phyloP scores from a whole-genome alignment of 306 rosid species.

The Gleditsia sinensis region DNA sequence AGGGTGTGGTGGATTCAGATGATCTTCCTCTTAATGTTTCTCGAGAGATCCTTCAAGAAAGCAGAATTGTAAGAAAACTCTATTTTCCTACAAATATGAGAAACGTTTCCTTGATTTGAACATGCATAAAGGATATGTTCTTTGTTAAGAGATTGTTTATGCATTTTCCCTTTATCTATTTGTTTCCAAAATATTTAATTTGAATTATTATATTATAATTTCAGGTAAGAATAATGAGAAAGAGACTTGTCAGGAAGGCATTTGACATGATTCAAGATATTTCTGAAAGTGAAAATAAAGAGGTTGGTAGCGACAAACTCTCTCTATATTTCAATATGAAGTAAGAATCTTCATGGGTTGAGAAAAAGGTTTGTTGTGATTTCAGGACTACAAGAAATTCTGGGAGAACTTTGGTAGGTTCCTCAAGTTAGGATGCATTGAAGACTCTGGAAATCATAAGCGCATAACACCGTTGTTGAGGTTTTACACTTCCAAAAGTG shows the following conservation, averaged over 20 bases:
- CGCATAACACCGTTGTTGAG: conserved; percentile 91
- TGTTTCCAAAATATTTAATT: background rate
- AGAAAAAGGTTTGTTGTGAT: conserved; percentile 20
- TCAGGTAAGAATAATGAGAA: conserved; percentile 98
- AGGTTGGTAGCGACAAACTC: conserved; percentile 52
- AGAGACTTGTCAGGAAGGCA: conserved; percentile 94
- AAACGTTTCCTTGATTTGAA: background rate
- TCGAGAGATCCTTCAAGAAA: conserved; percentile 98
- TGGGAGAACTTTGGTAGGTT: conserved; percentile 99
- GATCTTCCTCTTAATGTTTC: conserved; percentile 98
- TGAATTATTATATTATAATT: conserved; percentile 18
- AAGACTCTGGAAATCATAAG: conserved; percentile 95
- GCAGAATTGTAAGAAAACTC: conserved; percentile 80
- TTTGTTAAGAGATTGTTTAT: background rate
- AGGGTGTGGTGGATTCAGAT: conserved; percentile 93
- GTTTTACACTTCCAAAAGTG: conserved; percentile 90
- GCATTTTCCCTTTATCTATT: background rate
- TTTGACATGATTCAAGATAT: conserved; percentile 99
- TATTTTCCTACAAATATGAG: conserved; percentile 10
- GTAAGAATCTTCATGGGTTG: conserved; percentile 29
- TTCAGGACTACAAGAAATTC: conserved; percentile 93
- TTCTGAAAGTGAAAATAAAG: conserved; percentile 85
- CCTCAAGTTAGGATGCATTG: conserved; percentile 84
- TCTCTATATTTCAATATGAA: conserved; percentile 14
- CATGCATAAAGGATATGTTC: background rate